phyloP scores from a whole-genome alignment of 2,329 filamentous ascomycete species.

The Trichophaea hybrida region DNA sequence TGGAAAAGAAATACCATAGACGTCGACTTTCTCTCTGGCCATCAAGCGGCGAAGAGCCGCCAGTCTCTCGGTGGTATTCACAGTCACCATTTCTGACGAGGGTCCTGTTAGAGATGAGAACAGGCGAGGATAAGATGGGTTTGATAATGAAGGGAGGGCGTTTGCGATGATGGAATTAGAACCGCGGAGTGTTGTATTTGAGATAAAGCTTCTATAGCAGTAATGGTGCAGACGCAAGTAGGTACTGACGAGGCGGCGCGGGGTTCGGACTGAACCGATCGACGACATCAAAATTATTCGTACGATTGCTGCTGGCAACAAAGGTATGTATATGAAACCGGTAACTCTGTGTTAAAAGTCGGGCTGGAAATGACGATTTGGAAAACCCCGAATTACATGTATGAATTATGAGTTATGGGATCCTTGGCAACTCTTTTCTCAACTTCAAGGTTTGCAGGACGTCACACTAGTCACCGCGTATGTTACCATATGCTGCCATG shows the following conservation, averaged over 20 bases:
- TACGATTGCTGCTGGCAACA: not conserved
- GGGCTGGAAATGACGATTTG: too few relatives aligned
- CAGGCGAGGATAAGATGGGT: not conserved
- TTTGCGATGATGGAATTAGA: not conserved
- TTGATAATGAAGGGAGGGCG: not conserved
- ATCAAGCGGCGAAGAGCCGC: constrained; percentile 67
- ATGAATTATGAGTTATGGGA: too few relatives aligned
- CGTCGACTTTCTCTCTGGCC: constrained; percentile 70
- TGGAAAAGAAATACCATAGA: constrained; percentile 59
- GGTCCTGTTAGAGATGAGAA: not conserved
- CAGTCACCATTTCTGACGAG: constrained; percentile 48
- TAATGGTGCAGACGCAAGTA: not conserved
- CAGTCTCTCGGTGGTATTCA: constrained; percentile 66
- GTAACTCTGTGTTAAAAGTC: too few relatives aligned
- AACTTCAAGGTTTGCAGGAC: too few relatives aligned
- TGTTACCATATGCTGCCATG: too few relatives aligned
- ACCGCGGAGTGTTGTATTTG: not conserved
- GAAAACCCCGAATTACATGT: too few relatives aligned
- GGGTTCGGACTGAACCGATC: not conserved
- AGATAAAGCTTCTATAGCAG: not conserved
- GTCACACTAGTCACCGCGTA: too few relatives aligned
- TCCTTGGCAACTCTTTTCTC: too few relatives aligned
- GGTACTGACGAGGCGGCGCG: not conserved
- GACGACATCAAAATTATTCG: not conserved
- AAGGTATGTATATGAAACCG: too few relatives aligned